phyloP scores from a whole-genome alignment of 345 rosid genomes.

The Lepidium didymum region DNA sequence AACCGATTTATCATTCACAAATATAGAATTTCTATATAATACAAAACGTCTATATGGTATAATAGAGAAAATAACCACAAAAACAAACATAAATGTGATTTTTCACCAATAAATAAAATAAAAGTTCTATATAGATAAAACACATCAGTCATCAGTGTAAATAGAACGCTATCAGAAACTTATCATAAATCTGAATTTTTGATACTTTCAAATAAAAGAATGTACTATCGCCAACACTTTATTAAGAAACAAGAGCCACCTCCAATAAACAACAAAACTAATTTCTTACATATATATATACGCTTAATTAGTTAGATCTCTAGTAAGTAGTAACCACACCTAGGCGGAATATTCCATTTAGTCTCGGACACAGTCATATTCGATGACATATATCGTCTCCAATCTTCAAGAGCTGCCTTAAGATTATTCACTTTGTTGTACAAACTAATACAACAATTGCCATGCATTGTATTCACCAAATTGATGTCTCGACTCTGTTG shows the following conservation, averaged over 20 bases:
- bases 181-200: neutral
- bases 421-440: conserved; percentile 54
- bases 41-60: too few relatives aligned
- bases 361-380: conserved; percentile 19
- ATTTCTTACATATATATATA: neutral
- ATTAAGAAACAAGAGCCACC: neutral
- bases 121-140: too few relatives aligned
- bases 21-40: too few relatives aligned
- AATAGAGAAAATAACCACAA: too few relatives aligned
- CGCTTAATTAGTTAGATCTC: neutral
- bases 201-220: neutral
- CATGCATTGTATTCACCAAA: conserved; percentile 73
- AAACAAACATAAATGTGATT: too few relatives aligned
- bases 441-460: conserved; percentile 73
- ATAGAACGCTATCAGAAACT: neutral
- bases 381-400: conserved; percentile 39
- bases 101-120: too few relatives aligned
- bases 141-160: too few relatives aligned
- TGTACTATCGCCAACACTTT: neutral
- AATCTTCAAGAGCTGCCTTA: conserved; percentile 45
- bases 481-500: conserved; percentile 47
- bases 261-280: neutral
- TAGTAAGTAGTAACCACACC: conserved; percentile 22
- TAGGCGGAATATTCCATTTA: conserved; percentile 32
- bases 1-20: too few relatives aligned